Evolutionary conservation across 176 grass and related monocot species (phyloP).

Genomic region (Alopecurus myosuroides): DNA sequence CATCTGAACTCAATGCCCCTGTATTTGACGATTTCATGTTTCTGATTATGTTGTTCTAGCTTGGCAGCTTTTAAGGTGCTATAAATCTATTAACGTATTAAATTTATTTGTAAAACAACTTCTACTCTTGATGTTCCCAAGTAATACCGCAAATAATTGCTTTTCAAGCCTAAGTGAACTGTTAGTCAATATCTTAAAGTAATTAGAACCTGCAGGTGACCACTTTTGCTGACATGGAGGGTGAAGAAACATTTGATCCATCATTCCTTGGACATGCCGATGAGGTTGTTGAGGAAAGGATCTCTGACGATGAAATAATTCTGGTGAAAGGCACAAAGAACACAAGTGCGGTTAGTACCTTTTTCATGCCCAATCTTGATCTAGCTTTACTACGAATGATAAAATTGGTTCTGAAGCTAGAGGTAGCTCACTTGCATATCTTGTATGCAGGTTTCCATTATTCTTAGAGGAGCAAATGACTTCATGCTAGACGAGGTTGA

Average conservation of each 20-base stretch:
- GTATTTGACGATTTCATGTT: background rate
- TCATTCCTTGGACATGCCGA: constrained; percentile 76
- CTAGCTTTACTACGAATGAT: background rate
- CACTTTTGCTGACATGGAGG: constrained; percentile 97
- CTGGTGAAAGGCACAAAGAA: constrained; percentile 87
- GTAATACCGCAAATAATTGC: constrained; percentile 13
- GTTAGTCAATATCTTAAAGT: background rate
- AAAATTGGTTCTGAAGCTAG: background rate
- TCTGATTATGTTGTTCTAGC: background rate
- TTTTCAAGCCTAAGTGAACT: constrained; percentile 36
- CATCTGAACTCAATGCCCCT: background rate
- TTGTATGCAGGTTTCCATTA: constrained; percentile 64
- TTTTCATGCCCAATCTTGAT: background rate
- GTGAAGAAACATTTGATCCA: constrained; percentile 89
- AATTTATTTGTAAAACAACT: constrained; percentile 32
- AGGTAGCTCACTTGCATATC: background rate
- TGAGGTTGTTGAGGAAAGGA: constrained; percentile 85
- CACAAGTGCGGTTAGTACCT: constrained; percentile 65
- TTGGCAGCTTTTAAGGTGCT: background rate
- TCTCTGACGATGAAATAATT: constrained; percentile 84
- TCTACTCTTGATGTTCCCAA: constrained; percentile 18
- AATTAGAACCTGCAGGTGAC: constrained; percentile 34
- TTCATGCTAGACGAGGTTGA: constrained; percentile 94
- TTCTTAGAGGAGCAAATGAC: constrained; percentile 90
- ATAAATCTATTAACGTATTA: constrained; percentile 4